Evolutionary conservation across 768 basidiomycete genomes (phyloP).

Genomic region (Scleroderma citrinum): DNA sequence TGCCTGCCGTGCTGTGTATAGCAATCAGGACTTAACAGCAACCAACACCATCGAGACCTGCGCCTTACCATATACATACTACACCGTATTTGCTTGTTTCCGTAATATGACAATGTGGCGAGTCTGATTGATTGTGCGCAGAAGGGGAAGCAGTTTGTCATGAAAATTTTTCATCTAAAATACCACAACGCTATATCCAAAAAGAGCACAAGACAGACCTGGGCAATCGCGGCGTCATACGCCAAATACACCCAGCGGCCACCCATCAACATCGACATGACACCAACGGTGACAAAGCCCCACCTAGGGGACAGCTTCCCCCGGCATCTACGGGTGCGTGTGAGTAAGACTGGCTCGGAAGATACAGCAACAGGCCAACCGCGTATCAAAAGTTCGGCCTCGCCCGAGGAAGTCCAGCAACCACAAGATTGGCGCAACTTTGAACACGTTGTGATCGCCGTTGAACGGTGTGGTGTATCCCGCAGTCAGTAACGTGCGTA

Average conservation of each 20-base stretch:
- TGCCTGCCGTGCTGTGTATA: too few relatives aligned
- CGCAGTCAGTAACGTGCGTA: slow-evolving; percentile 75
- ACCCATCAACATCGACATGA: slow-evolving; percentile 58
- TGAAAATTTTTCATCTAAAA: neutral
- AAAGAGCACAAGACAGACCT: slow-evolving; percentile 11
- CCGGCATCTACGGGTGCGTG: neutral
- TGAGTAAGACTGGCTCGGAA: neutral
- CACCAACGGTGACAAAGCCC: slow-evolving; percentile 45
- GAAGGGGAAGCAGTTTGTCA: too few relatives aligned
- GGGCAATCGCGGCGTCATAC: slow-evolving; percentile 53
- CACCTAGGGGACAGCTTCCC: slow-evolving; percentile 36
- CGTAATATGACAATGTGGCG: too few relatives aligned
- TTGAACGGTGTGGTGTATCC: slow-evolving; percentile 75
- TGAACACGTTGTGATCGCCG: slow-evolving; percentile 70
- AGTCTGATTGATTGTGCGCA: too few relatives aligned
- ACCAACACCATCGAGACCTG: too few relatives aligned
- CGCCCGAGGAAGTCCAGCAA: slow-evolving; percentile 58
- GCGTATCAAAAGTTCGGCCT: slow-evolving; percentile 38
- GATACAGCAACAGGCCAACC: slow-evolving; percentile 7
- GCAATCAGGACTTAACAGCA: too few relatives aligned
- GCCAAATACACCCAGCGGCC: slow-evolving; percentile 61
- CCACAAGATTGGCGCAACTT: slow-evolving; percentile 57
- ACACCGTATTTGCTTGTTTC: too few relatives aligned
- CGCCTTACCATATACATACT: too few relatives aligned
- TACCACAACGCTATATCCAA: slow-evolving; percentile 5